Evolutionary conservation across 352 stramenopile genomes (phyloP).

Genomic region (Thraustochytrium sp.): DNA sequence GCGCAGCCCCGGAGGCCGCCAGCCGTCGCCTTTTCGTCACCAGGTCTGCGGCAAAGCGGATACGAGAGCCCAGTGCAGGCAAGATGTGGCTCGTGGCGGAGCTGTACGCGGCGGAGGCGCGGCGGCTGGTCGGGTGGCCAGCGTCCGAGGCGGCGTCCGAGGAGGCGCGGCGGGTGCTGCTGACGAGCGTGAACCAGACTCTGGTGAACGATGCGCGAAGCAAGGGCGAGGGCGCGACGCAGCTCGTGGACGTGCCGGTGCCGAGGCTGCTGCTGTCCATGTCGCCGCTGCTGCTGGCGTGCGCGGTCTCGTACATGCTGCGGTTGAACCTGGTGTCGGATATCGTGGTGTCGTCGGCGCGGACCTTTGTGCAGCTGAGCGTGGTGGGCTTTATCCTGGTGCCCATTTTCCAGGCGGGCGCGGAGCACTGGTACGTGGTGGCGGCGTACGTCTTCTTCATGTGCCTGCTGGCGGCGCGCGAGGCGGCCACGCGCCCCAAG

Average conservation of each 20-base stretch:
- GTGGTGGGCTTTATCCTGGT: constrained; percentile 38
- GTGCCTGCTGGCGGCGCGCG: constrained; percentile 14
- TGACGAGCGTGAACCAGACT: not conserved
- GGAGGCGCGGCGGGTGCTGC: not conserved
- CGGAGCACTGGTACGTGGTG: constrained; percentile 1
- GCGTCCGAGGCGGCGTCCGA: not conserved
- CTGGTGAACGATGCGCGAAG: not conserved
- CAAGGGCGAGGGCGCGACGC: not conserved
- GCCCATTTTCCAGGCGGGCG: constrained; percentile 36
- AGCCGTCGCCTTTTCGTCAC: not conserved
- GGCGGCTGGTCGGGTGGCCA: not conserved
- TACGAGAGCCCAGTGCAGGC: not conserved
- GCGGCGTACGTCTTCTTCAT: constrained; percentile 32
- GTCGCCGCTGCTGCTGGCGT: not conserved
- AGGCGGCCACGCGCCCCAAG: constrained; percentile 2
- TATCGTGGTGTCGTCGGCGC: not conserved
- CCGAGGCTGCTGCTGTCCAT: not conserved
- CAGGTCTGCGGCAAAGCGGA: not conserved
- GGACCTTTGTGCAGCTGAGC: constrained; percentile 27
- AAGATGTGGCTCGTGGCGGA: not conserved
- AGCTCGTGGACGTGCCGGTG: not conserved
- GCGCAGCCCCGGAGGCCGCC: no score
- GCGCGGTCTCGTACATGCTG: not conserved
- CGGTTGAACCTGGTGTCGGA: not conserved
- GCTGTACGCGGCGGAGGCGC: not conserved